Conservation (phyloP, 805 yeast species). For the Nakazawaea ernobii region DNA sequence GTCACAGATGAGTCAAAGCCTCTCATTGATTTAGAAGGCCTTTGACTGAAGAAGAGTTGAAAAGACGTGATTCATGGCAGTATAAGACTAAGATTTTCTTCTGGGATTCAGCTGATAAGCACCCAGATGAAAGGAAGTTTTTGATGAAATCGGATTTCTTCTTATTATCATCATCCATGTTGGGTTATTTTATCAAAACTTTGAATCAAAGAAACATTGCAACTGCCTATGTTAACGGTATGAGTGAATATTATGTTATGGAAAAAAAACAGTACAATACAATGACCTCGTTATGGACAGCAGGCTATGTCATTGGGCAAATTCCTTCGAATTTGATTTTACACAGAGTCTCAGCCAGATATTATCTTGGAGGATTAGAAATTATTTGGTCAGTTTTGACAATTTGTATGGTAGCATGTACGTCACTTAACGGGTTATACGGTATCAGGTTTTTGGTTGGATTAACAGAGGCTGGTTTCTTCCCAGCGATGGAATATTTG, state of each 20-base stretch:
- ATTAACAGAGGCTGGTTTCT: constrained; percentile 40
- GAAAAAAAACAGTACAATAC: constrained; percentile 38
- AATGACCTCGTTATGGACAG: constrained; percentile 38
- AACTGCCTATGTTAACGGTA: constrained; percentile 42
- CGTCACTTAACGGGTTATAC: constrained; percentile 18
- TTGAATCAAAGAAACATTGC: constrained; percentile 36
- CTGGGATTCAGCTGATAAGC: constrained; percentile 28
- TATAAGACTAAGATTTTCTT: constrained; percentile 12
- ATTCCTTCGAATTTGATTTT: constrained; percentile 41
- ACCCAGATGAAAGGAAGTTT: constrained; percentile 29
- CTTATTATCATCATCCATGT: constrained; percentile 33
- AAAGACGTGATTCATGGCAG: neutral
- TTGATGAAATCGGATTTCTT: constrained; percentile 31
- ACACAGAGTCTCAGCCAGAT: constrained; percentile 36
- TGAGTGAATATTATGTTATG: constrained; percentile 38
- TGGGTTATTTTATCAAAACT: constrained; percentile 41
- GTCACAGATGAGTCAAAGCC: neutral
- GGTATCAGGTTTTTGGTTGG: constrained; percentile 34
- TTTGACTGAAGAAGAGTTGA: neutral
- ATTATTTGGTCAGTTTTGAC: constrained; percentile 38
- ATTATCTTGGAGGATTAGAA: constrained; percentile 37
- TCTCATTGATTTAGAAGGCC: neutral
- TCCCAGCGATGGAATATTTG: constrained; percentile 42
- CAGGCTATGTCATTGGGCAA: constrained; percentile 47
- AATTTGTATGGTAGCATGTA: constrained; percentile 27